A percentile compares a stretch with the other conserved stretches of the same genome.
phyloP scores from a whole-genome alignment of 129 eudicot species.

The Centrapalus pauciflorus region DNA sequence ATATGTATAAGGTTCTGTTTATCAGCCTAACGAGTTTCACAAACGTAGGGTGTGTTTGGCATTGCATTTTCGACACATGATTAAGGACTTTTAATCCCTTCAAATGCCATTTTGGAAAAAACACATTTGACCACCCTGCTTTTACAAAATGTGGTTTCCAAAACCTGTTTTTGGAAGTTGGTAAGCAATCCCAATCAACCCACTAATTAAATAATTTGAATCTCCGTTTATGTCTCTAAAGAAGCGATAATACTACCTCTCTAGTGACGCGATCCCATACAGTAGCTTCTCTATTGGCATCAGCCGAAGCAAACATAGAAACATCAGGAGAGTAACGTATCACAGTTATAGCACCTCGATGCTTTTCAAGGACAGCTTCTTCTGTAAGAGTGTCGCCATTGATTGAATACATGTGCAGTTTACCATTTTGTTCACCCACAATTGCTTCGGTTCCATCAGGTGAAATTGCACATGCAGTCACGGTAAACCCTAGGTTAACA shows the following conservation, averaged over 20 bases:
- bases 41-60: too few species aligned
- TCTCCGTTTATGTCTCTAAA: neutral
- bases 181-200: too few species aligned
- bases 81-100: too few species aligned
- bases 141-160: too few species aligned
- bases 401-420: constrained; percentile 72
- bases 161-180: too few species aligned
- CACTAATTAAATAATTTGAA: neutral
- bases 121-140: too few species aligned
- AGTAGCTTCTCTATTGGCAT: constrained; percentile 91
- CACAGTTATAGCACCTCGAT: constrained; percentile 82
- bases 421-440: constrained; percentile 95
- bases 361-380: constrained; percentile 87
- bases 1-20: too few species aligned
- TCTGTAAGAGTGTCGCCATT: constrained; percentile 65
- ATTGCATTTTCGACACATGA: too few species aligned
- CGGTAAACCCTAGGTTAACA: constrained; percentile 63
- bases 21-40: too few species aligned
- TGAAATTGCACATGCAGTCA: constrained; percentile 67
- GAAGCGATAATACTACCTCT: constrained; percentile 51
- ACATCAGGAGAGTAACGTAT: constrained; percentile 94
- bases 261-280: constrained; percentile 86
- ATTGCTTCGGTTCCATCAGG: constrained; percentile 89
- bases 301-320: constrained; percentile 92
- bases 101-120: too few species aligned